A percentile compares a stretch with the other conserved stretches of the same genome.
Conservation (phyloP, 2,329 filamentous ascomycete genomes). For the Thielaviopsis ethacetica region DNA sequence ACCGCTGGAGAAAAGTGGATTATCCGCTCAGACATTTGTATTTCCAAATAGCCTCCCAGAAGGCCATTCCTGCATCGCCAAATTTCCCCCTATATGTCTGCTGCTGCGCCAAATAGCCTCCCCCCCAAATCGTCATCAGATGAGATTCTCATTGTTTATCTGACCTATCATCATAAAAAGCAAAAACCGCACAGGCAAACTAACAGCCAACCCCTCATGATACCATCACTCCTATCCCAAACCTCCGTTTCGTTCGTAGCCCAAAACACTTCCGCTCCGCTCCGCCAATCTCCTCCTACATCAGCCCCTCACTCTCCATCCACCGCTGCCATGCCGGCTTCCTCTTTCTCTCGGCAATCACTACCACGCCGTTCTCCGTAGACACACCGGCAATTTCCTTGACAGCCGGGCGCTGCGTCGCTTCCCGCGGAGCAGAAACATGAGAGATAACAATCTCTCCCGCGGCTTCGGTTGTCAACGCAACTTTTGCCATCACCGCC, state of each 20-base stretch:
- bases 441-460: neutral
- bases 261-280: neutral
- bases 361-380: neutral
- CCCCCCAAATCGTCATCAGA: neutral
- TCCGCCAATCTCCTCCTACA: neutral
- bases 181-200: neutral
- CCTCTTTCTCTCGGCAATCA: neutral
- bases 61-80: too few relatives aligned
- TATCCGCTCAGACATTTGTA: slow-evolving; percentile 65
- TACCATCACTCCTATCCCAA: too few relatives aligned
- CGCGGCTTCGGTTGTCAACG: neutral
- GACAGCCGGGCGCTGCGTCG: neutral
- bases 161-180: neutral
- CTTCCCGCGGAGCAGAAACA: neutral
- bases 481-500: too few relatives aligned
- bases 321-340: neutral
- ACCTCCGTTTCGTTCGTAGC: neutral
- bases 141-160: neutral
- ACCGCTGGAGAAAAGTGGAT: slow-evolving; percentile 78
- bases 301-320: slow-evolving; percentile 1
- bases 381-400: neutral
- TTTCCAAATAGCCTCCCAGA: slow-evolving; percentile 31
- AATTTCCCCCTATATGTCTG: too few relatives aligned
- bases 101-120: slow-evolving; percentile 24
- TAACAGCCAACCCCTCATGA: neutral